phyloP scores from a whole-genome alignment of 768 basidiomycete species.

The Clathrus columnatus region DNA sequence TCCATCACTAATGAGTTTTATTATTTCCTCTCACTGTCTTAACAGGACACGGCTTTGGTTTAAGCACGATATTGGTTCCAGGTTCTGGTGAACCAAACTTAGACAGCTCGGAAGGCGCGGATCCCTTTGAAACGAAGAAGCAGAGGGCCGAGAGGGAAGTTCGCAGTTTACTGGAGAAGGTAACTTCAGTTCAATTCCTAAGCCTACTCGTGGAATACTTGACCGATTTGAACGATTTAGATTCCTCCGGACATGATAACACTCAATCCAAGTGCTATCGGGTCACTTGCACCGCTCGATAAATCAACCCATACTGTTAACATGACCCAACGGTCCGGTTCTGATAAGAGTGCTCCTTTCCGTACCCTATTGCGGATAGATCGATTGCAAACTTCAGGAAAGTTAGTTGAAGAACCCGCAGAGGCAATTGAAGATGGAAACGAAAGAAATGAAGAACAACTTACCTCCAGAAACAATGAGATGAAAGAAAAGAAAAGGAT shows the following conservation, averaged over 20 bases:
- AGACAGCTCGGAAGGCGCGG: slow-evolving; percentile 76
- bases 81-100: slow-evolving; percentile 93
- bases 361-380: slow-evolving; percentile 74
- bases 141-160: slow-evolving; percentile 86
- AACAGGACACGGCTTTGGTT: slow-evolving; percentile 58
- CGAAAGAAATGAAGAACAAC: slow-evolving; percentile 28
- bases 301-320: slow-evolving; percentile 46
- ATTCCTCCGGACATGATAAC: slow-evolving; percentile 91
- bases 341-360: slow-evolving; percentile 43
- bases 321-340: slow-evolving; percentile 10
- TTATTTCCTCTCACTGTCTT: background rate
- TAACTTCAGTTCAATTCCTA: slow-evolving; percentile 20
- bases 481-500: slow-evolving; percentile 63
- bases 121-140: slow-evolving; percentile 85
- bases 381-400: slow-evolving; percentile 61
- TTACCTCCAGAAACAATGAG: slow-evolving; percentile 26
- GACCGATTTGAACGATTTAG: slow-evolving; percentile 28
- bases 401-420: slow-evolving; percentile 43
- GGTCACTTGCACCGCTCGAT: slow-evolving; percentile 52
- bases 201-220: background rate
- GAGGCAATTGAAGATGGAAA: slow-evolving; percentile 25
- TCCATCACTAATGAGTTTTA: background rate
- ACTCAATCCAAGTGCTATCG: slow-evolving; percentile 69
- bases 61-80: slow-evolving; percentile 83
- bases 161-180: slow-evolving; percentile 83